These are phyloP conservation scores for Boletales sp. DNA, from an alignment of 768 basidiomycete genomes.

Conservation along the genomic window DNA sequence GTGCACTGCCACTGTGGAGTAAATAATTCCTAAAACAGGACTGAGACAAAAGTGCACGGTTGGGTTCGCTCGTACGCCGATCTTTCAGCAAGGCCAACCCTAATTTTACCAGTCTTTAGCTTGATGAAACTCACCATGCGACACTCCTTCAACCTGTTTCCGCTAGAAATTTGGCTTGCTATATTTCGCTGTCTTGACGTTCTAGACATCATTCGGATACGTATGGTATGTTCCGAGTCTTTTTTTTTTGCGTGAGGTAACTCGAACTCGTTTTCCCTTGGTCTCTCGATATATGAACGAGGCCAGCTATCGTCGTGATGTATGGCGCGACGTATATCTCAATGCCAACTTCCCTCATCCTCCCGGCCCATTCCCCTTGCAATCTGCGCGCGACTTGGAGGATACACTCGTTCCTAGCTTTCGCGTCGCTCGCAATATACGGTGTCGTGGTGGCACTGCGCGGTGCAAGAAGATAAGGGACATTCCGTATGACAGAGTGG, in stretches of 20 bases:
- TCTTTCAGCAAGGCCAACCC: too few relatives aligned
- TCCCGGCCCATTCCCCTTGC: conserved; percentile 18
- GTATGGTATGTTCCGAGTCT: conserved; percentile 8
- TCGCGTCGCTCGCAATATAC: background rate
- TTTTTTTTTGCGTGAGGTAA: too few relatives aligned
- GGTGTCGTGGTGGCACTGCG: too few relatives aligned
- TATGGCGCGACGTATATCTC: conserved; percentile 19
- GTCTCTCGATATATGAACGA: background rate
- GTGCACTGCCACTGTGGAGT: too few relatives aligned
- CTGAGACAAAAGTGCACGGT: too few relatives aligned
- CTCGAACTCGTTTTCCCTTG: background rate
- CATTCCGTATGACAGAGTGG: background rate
- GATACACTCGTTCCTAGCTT: conserved; percentile 6
- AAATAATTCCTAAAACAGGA: too few relatives aligned
- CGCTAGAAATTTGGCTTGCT: conserved; percentile 7
- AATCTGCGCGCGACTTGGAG: conserved; percentile 14
- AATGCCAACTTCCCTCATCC: conserved; percentile 10
- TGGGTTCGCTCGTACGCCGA: too few relatives aligned
- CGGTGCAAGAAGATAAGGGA: conserved; percentile 1
- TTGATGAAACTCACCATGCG: too few relatives aligned
- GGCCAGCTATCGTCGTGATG: conserved; percentile 1
- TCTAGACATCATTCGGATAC: conserved; percentile 14
- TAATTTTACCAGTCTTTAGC: too few relatives aligned
- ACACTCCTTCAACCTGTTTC: background rate
- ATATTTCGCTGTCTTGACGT: conserved; percentile 13